Evolutionary conservation across 2,329 filamentous ascomycete species (phyloP).

Genomic region (Tolypocladium tundrense): DNA sequence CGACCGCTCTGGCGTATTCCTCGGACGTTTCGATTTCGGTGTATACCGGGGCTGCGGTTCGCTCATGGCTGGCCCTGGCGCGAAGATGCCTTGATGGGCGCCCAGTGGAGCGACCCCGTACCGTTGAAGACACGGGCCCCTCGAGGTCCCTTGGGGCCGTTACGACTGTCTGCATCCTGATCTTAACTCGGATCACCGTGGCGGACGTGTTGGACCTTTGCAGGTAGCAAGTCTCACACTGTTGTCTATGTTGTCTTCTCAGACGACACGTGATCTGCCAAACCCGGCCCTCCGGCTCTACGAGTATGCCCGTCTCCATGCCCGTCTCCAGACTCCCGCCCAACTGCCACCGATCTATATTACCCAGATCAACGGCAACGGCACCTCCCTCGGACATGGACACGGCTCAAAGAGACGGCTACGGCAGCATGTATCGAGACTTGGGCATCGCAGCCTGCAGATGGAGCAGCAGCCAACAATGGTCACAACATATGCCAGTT

Average conservation of each 20-base stretch:
- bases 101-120: not conserved
- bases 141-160: not conserved
- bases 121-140: not conserved
- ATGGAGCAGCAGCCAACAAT: slow-evolving; percentile 7
- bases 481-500: slow-evolving; percentile 8
- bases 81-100: not conserved
- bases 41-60: slow-evolving; percentile 23
- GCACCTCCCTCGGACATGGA: not conserved
- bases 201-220: not conserved
- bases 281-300: not conserved
- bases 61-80: slow-evolving; percentile 6
- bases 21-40: slow-evolving; percentile 22
- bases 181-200: not conserved
- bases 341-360: not conserved
- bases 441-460: slow-evolving; percentile 8
- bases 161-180: not conserved
- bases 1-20: slow-evolving; percentile 15
- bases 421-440: not conserved
- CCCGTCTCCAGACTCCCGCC: too few species aligned
- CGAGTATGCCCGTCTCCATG: too few species aligned
- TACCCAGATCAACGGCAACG: not conserved
- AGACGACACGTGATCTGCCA: not conserved
- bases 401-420: not conserved
- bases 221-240: too few species aligned
- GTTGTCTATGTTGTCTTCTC: not conserved